These are phyloP conservation scores for Pleurotus salmoneostramineus DNA, from an alignment of 768 basidiomycete species.

Conservation along the genomic window DNA sequence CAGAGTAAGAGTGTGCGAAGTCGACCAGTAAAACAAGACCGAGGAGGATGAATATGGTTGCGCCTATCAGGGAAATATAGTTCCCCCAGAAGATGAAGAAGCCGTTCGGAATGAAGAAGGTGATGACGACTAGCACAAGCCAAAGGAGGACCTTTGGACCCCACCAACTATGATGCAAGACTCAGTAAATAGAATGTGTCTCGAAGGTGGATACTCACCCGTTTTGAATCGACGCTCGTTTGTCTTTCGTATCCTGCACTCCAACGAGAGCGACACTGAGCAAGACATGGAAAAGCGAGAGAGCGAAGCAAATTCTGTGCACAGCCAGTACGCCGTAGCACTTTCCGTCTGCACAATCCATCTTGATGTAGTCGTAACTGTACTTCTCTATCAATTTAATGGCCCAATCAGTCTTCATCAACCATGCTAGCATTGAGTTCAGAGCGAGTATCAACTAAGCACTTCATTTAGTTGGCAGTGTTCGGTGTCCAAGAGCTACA, in stretches of 20 bases:
- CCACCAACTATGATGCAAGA: constrained; percentile 74
- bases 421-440: constrained; percentile 95
- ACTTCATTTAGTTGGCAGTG: neutral
- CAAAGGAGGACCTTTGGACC: constrained; percentile 93
- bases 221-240: constrained; percentile 94
- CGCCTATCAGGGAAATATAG: constrained; percentile 87
- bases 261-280: constrained; percentile 79
- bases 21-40: constrained; percentile 97
- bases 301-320: constrained; percentile 95
- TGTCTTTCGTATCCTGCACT: constrained; percentile 86
- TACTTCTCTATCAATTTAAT: constrained; percentile 87
- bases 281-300: constrained; percentile 84
- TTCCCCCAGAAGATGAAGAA: constrained; percentile 99
- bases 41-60: constrained; percentile 92
- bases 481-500: constrained; percentile 21
- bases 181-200: neutral
- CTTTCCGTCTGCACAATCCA: constrained; percentile 90
- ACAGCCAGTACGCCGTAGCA: constrained; percentile 97
- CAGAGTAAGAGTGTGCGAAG: constrained; percentile 98
- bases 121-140: constrained; percentile 73
- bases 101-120: constrained; percentile 94
- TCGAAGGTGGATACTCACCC: constrained; percentile 49
- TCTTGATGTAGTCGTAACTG: constrained; percentile 97
- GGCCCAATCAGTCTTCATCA: constrained; percentile 89
- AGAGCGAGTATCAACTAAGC: constrained; percentile 87